Base-by-base conservation (phyloP, 352 stramenopile species). In the Pythium dissotocum region DNA sequence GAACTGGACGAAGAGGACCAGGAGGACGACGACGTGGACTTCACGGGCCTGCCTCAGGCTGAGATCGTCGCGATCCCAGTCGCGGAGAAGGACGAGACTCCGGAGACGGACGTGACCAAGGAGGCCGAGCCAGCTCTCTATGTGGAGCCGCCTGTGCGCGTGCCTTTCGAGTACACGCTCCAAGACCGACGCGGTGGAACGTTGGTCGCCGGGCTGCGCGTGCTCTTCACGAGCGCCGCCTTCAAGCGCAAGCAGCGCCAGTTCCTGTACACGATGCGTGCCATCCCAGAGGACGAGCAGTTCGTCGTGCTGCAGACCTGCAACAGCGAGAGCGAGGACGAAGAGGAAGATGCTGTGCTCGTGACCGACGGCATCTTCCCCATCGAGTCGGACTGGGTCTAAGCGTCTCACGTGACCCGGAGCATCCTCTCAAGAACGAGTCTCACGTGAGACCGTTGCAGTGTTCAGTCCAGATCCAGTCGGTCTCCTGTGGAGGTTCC, bases 221-320 rank as follows among this genome's bases (percentile, higher is more conserved):
- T 90, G 53, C 57, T 88, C 0, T 90, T 87, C 61, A 90, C 80
- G n/a, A 80, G 78, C 52, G 72, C 72, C 12, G 80, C 70, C 0
- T 90, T 88, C 66, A 88, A 88, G 65, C 78, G 82, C 21, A 77
- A 79, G 56, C 68, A 71, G 51, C 70, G 80, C 55, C 75, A 80
- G 63, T 66, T 79, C 63, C 28, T 76, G 18, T 59, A 70, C 16
- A 72, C 79, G 14, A 75, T 89, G 28, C 72, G 77, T 33, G 46
- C 57, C 0, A 73, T 90, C 48, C 64, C 69, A 0, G 80, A 88
- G 62, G n/a, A 67, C 58, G 52, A 12, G 24, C 66, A 60, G 35
- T 54, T 61, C 24, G 42, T 69, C 5, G 55, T 62, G 30, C 54
- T 57, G 28, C 59, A 67, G 26, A 44, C 56, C 58, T 33, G 18